Conservation (phyloP, 129 eudicot species). For the Dittrichia graveolens region DNA sequence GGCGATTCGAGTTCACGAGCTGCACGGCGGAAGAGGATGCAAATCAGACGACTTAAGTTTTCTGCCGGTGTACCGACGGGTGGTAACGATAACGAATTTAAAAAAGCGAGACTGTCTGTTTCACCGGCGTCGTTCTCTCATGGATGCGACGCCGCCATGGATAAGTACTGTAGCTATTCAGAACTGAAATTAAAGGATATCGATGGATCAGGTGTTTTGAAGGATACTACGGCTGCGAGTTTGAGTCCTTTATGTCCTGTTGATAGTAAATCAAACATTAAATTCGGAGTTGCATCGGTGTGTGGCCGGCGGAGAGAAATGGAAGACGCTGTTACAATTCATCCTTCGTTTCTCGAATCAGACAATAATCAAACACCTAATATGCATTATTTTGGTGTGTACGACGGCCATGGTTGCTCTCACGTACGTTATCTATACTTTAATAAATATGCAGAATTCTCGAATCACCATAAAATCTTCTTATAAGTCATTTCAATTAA, state of each 20-base stretch:
- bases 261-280: constrained; percentile 16
- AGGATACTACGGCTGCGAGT: neutral
- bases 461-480: neutral
- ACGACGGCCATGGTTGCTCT: constrained; percentile 65
- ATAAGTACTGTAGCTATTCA: neutral
- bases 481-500: neutral
- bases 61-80: constrained; percentile 8
- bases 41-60: constrained; percentile 28
- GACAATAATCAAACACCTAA: neutral
- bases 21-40: constrained; percentile 42
- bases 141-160: neutral
- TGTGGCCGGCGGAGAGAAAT: constrained; percentile 60
- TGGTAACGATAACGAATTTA: constrained; percentile 19
- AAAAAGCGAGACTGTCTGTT: constrained; percentile 23
- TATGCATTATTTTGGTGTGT: constrained; percentile 48
- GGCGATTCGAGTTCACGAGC: constrained; percentile 28
- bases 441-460: neutral
- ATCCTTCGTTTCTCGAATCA: constrained; percentile 26
- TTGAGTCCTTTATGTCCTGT: neutral
- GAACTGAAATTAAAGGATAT: neutral
- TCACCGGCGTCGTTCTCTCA: constrained; percentile 13
- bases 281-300: constrained; percentile 48
- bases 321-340: constrained; percentile 59
- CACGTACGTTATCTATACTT: constrained; percentile 37
- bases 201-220: neutral